These are phyloP conservation scores for Lepidium campestre DNA, from an alignment of 441 rosid genomes.

Conservation along the genomic window DNA sequence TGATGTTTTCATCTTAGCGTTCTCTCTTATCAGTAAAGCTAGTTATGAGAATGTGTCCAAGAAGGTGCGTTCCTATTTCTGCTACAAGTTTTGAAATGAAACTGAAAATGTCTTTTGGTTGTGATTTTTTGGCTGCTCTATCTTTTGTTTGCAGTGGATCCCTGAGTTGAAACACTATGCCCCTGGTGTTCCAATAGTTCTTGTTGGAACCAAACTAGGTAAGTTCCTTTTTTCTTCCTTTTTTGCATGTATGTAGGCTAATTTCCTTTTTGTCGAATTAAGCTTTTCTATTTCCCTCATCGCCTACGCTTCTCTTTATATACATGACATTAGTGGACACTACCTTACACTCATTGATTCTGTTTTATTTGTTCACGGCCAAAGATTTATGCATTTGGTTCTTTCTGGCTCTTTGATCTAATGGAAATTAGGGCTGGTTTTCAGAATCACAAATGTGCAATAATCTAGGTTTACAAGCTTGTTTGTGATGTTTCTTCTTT, in stretches of 20 bases:
- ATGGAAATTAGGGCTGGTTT: background rate
- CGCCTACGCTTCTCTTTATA: background rate
- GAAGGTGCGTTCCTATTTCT: slow-evolving; percentile 30
- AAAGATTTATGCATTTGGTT: background rate
- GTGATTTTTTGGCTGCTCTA: background rate
- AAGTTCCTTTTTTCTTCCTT: background rate
- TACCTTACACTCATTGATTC: background rate
- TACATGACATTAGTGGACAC: background rate
- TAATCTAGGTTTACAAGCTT: background rate
- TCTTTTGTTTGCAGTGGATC: slow-evolving; percentile 43
- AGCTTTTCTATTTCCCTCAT: slow-evolving; percentile 17
- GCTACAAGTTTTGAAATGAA: background rate
- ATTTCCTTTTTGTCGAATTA: background rate
- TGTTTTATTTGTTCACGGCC: background rate
- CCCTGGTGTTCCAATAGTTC: slow-evolving; percentile 61
- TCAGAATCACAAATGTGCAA: background rate
- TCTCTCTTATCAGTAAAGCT: slow-evolving; percentile 64
- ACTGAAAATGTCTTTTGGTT: background rate
- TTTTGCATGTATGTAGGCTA: background rate
- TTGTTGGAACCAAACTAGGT: slow-evolving; percentile 67
- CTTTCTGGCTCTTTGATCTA: background rate
- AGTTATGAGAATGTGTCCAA: slow-evolving; percentile 64
- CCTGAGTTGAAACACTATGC: slow-evolving; percentile 60
- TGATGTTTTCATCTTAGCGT: slow-evolving; percentile 58
- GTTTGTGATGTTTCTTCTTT: background rate